Percentiles rank a stretch among this genome's conserved stretches.
These are phyloP conservation scores for Rhizopogon roseolus DNA, from an alignment of 768 basidiomycete species.

Conservation along the genomic window DNA sequence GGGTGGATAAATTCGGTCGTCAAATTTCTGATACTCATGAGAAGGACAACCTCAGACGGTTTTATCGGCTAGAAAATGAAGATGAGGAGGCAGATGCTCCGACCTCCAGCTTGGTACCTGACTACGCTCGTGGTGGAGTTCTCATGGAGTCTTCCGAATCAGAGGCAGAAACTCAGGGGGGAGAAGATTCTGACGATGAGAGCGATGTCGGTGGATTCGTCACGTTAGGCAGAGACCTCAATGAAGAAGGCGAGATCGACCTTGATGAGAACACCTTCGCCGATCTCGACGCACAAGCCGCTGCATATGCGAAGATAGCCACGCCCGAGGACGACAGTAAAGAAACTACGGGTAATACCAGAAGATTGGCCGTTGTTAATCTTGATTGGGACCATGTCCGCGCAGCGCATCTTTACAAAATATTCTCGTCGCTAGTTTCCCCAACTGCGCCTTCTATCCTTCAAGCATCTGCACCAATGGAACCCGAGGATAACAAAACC, in stretches of 20 bases:
- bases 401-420: conserved; percentile 85
- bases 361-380: conserved; percentile 85
- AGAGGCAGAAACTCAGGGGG: conserved; percentile 5
- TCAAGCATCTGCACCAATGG: conserved; percentile 17
- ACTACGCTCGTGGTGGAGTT: conserved; percentile 88
- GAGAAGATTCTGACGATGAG: conserved; percentile 35
- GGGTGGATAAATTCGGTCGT: conserved; percentile 90
- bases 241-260: conserved; percentile 55
- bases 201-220: conserved; percentile 45
- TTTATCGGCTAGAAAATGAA: conserved; percentile 67
- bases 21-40: conserved; percentile 63
- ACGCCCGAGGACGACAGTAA: conserved; percentile 40
- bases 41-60: conserved; percentile 69
- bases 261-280: conserved; percentile 74
- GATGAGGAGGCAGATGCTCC: conserved; percentile 27
- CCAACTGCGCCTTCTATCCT: conserved; percentile 41
- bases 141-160: conserved; percentile 73
- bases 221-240: conserved; percentile 42
- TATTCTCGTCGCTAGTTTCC: conserved; percentile 84
- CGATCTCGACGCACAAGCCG: conserved; percentile 71
- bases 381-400: conserved; percentile 98
- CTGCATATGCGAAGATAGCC: conserved; percentile 45
- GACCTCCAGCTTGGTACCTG: conserved; percentile 27
- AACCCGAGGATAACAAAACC: conserved; percentile 9
- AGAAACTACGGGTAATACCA: conserved; percentile 45